phyloP scores from a whole-genome alignment of 441 rosid species.

The Adansonia grandidieri region DNA sequence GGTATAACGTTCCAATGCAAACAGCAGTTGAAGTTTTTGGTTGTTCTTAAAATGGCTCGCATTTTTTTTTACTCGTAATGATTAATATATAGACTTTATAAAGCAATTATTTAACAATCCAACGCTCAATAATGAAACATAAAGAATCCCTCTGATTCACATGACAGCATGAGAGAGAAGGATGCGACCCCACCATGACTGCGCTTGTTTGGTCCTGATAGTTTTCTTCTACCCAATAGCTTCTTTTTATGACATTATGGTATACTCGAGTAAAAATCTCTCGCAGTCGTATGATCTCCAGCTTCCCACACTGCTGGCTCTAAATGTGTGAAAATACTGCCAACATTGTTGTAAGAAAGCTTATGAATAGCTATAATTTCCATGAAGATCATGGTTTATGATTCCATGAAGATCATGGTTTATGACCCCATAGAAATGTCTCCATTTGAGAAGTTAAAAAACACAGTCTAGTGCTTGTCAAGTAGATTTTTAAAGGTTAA shows the following conservation, averaged over 20 bases:
- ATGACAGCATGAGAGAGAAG: background rate
- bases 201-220: background rate
- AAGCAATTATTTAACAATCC: background rate
- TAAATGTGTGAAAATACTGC: background rate
- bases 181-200: background rate
- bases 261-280: background rate
- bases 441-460: background rate
- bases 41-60: too few relatives aligned
- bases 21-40: background rate
- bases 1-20: background rate
- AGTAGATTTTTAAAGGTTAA: background rate
- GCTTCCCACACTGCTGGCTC: slow-evolving; percentile 18
- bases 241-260: background rate
- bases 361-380: background rate
- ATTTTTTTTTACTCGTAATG: too few relatives aligned
- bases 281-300: background rate
- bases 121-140: background rate
- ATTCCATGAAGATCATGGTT: background rate
- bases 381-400: slow-evolving; percentile 1
- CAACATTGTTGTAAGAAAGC: slow-evolving; percentile 8
- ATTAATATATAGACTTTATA: too few relatives aligned
- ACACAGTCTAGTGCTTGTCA: background rate
- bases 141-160: background rate
- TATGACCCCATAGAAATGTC: background rate
- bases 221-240: background rate